phyloP scores from a whole-genome alignment of 2,329 filamentous ascomycete genomes.

The Fusarium secorum region DNA sequence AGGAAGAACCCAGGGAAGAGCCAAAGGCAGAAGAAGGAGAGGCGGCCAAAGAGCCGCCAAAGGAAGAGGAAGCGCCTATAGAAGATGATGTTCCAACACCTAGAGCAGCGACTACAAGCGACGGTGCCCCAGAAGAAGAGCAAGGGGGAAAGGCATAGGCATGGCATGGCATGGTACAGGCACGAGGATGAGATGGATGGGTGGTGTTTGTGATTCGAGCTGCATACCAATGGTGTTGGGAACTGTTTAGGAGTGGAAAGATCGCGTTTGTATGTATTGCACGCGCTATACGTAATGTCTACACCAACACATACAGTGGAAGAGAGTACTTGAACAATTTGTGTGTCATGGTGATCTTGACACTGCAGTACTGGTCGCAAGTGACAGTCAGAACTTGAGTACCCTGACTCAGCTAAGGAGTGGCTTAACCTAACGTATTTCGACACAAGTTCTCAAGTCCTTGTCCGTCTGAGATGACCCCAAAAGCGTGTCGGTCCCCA shows the following conservation, averaged over 20 bases:
- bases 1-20: conserved; percentile 34
- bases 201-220: conserved; percentile 25
- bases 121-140: conserved; percentile 22
- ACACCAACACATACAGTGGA: conserved; percentile 42
- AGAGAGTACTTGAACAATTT: conserved; percentile 30
- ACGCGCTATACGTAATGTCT: conserved; percentile 50
- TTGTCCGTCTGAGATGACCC: background rate
- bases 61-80: conserved; percentile 16
- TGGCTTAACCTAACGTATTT: background rate
- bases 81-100: conserved; percentile 35
- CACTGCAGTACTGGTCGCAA: background rate
- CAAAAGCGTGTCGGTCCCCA: background rate
- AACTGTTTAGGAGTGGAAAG: conserved; percentile 18
- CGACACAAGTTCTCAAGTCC: background rate
- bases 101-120: conserved; percentile 24
- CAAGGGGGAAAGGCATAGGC: conserved; percentile 29
- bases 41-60: conserved; percentile 15
- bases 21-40: conserved; percentile 22
- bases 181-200: conserved; percentile 32
- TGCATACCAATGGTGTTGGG: conserved; percentile 40
- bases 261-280: conserved; percentile 39
- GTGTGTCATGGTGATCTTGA: background rate
- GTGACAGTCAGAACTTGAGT: background rate
- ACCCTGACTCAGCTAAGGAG: background rate
- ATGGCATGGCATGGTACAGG: conserved; percentile 31